Conservation (phyloP, 331 rosid genomes). For the Acacia concinna region DNA sequence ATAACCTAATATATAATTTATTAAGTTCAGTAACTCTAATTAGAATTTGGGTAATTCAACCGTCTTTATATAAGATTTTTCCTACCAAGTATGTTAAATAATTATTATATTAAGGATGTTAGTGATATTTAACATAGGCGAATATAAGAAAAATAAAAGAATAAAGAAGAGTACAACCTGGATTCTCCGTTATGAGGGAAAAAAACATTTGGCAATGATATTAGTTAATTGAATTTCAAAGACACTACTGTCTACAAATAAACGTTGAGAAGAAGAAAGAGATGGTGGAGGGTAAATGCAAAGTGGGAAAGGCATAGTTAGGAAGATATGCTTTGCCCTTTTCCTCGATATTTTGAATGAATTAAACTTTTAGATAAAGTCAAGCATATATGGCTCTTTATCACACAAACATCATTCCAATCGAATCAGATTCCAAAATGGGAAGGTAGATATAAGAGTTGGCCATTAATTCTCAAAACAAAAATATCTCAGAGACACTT, state of each 20-base stretch:
- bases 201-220: not conserved
- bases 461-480: slow-evolving; percentile 9
- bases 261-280: slow-evolving; percentile 25
- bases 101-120: no score
- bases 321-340: slow-evolving; percentile 42
- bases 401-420: not conserved
- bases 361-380: slow-evolving; percentile 33
- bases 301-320: slow-evolving; percentile 16
- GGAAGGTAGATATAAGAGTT: not conserved
- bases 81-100: no score
- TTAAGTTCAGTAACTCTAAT: no score
- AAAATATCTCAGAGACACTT: not conserved
- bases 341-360: slow-evolving; percentile 16
- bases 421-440: slow-evolving; percentile 46
- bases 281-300: slow-evolving; percentile 29
- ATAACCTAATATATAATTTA: no score
- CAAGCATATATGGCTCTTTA: slow-evolving; percentile 29
- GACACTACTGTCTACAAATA: not conserved
- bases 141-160: no score
- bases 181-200: not conserved
- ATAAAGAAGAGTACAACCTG: no score
- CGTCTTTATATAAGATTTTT: no score
- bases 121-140: no score
- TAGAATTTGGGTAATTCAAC: no score
- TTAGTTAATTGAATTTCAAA: no score